Percentiles rank a stretch among this genome's conserved stretches.
These are phyloP conservation scores for Huiozyma sinensis DNA, from an alignment of 805 yeast species.

Conservation along the genomic window DNA sequence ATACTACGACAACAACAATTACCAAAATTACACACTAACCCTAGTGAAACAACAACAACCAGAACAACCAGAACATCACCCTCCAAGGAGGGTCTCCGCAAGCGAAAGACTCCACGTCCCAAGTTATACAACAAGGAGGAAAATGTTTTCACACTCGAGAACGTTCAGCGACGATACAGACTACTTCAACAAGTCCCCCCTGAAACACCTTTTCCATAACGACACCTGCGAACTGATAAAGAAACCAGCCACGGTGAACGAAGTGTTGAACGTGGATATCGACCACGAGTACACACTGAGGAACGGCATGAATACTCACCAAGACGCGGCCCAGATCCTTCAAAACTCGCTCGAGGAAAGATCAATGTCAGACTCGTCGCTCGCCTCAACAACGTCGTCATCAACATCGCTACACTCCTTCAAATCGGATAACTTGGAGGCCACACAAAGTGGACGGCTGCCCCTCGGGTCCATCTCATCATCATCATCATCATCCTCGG, in stretches of 20 bases:
- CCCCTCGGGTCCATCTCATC: neutral
- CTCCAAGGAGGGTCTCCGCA: neutral
- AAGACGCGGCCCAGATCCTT: too few relatives aligned
- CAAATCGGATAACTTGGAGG: constrained; percentile 3
- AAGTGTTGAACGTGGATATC: constrained; percentile 1
- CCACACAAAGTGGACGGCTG: neutral
- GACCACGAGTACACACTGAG: neutral
- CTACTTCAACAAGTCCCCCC: constrained; percentile 26
- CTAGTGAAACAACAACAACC: constrained; percentile 1
- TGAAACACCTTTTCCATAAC: constrained; percentile 25
- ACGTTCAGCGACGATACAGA: constrained; percentile 26
- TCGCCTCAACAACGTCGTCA: neutral
- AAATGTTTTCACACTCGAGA: constrained; percentile 10
- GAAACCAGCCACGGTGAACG: constrained; percentile 5
- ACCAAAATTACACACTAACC: constrained; percentile 23
- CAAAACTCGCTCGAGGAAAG: constrained; percentile 1
- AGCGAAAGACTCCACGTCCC: neutral
- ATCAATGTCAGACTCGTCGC: constrained; percentile 4
- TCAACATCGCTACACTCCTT: constrained; percentile 6
- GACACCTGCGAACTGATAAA: constrained; percentile 3
- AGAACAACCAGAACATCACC: neutral
- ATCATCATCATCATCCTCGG: neutral
- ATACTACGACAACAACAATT: constrained; percentile 28
- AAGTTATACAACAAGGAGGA: neutral
- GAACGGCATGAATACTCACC: too few relatives aligned